phyloP scores from a whole-genome alignment of 176 grass and related monocot species.

The Elymus sibiricus region DNA sequence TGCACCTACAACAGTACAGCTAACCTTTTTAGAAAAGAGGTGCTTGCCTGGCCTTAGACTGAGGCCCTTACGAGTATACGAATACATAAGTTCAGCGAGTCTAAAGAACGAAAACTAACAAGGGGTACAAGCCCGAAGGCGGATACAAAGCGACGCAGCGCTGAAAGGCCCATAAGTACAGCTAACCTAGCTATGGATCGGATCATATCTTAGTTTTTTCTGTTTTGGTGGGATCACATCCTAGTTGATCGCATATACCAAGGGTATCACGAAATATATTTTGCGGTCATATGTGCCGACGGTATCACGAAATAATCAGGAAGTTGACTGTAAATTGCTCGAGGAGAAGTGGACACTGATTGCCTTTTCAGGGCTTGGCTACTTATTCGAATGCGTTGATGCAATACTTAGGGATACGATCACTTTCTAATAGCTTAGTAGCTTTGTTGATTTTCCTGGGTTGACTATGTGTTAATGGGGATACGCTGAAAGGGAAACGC shows the following conservation, averaged over 20 bases:
- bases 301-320: neutral
- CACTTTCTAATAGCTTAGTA: neutral
- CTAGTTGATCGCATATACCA: neutral
- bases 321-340: neutral
- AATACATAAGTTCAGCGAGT: too few relatives aligned
- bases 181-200: neutral
- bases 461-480: neutral
- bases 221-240: neutral
- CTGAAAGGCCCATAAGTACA: neutral
- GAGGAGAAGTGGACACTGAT: neutral
- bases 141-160: too few relatives aligned
- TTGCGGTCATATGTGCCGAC: neutral
- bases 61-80: too few relatives aligned
- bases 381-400: neutral
- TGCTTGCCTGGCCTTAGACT: too few relatives aligned
- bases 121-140: too few relatives aligned
- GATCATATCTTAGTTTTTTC: neutral
- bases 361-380: neutral
- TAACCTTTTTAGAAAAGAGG: neutral
- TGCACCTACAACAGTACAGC: neutral
- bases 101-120: too few relatives aligned
- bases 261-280: neutral
- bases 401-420: neutral
- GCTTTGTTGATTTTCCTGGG: neutral
- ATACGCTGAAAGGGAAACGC: neutral